Conservation (phyloP, 2,329 filamentous ascomycete genomes). For the Aspergillus caelatus region DNA sequence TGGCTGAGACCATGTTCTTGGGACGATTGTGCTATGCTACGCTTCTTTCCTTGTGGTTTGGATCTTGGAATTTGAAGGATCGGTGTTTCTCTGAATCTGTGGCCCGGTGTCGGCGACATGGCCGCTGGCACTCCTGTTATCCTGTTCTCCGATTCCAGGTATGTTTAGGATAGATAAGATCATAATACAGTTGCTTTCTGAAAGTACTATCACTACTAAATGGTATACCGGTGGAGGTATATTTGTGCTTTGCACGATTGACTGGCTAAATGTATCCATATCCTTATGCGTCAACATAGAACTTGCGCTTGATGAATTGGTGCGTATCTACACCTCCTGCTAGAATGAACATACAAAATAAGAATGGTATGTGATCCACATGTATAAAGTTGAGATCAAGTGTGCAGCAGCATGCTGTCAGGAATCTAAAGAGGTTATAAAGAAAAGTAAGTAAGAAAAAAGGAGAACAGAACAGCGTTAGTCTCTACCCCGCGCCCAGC, state of each 20-base stretch:
- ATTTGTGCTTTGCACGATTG: rapidly evolving
- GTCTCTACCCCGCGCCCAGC: not conserved
- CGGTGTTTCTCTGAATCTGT: too few species aligned
- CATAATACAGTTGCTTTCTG: not conserved
- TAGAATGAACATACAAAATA: not conserved
- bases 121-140: too few species aligned
- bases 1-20: too few species aligned
- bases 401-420: not conserved
- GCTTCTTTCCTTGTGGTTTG: too few species aligned
- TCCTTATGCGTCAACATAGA: not conserved
- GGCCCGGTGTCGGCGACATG: too few species aligned
- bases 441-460: not conserved
- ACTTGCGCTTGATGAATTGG: not conserved
- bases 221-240: too few species aligned
- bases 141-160: too few species aligned
- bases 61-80: too few species aligned
- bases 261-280: not conserved
- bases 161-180: not conserved
- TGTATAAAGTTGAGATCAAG: not conserved
- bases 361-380: not conserved
- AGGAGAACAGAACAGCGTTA: not conserved
- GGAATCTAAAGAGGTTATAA: not conserved
- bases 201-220: rapidly evolving
- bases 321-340: not conserved
- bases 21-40: too few species aligned